A percentile compares a stretch with the other conserved stretches of the same genome.
phyloP scores from a whole-genome alignment of 208 protist species.

The Tetramitus jugosus region DNA sequence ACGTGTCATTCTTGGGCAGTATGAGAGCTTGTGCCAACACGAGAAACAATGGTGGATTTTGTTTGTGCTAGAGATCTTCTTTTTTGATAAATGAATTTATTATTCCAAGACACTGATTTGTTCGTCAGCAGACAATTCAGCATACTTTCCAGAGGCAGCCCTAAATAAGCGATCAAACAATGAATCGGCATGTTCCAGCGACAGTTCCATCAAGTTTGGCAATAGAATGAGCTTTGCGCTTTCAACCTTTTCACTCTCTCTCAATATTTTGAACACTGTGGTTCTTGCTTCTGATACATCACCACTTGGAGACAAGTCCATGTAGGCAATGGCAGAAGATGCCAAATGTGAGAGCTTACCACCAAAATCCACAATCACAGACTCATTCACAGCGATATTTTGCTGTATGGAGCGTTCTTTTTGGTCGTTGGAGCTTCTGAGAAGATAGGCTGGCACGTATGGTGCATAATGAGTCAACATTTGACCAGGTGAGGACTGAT shows the following conservation, averaged over 20 bases:
- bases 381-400: not conserved
- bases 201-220: not conserved
- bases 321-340: not conserved
- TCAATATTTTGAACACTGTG: conserved; percentile 8
- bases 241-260: conserved; percentile 19
- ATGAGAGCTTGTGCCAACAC: too few relatives aligned
- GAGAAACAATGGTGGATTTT: too few relatives aligned
- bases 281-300: conserved; percentile 3
- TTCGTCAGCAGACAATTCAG: not conserved
- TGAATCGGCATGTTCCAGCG: conserved; percentile 4
- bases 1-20: conserved; percentile 27
- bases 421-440: not conserved
- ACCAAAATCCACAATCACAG: conserved; percentile 4
- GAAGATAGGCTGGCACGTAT: not conserved
- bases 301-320: not conserved
- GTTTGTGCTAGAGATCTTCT: too few relatives aligned
- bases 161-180: conserved; percentile 20
- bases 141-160: conserved; percentile 5
- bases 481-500: not conserved
- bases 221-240: conserved; percentile 5
- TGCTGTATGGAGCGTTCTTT: not conserved
- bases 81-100: conserved; percentile 4
- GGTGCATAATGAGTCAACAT: conserved; percentile 23
- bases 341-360: not conserved
- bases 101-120: not conserved